These are phyloP conservation scores for Elongisporangium prolatum DNA, from an alignment of 352 stramenopile genomes.

Conservation along the genomic window DNA sequence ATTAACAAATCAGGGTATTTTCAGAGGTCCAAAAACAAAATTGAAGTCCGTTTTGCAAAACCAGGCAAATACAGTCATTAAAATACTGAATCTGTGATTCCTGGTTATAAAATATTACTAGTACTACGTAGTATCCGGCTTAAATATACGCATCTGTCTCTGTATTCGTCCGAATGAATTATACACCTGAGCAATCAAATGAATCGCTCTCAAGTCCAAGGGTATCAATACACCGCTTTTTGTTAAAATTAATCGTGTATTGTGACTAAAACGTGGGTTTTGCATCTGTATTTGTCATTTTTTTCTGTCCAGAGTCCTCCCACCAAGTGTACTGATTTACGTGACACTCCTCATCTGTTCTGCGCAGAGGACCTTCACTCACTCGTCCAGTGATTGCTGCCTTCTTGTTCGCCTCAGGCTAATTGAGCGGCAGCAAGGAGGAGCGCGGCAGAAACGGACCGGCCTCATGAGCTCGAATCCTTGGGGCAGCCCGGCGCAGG, in stretches of 20 bases:
- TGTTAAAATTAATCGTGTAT: no score
- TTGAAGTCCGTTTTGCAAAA: neutral
- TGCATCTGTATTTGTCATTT: neutral
- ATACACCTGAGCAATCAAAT: no score
- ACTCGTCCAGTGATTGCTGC: neutral
- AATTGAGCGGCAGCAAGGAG: neutral
- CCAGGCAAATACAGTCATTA: no score
- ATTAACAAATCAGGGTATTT: neutral
- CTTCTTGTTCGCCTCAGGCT: neutral
- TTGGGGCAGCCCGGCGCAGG: slow-evolving; percentile 21
- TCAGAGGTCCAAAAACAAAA: neutral
- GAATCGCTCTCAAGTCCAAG: no score
- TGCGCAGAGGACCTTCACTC: neutral
- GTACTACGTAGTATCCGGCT: no score
- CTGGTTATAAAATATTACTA: no score
- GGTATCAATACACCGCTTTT: no score
- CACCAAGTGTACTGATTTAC: neutral
- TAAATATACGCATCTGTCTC: no score
- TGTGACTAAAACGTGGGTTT: no score
- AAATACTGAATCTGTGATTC: no score
- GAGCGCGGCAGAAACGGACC: neutral
- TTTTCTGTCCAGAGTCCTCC: neutral
- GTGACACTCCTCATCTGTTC: neutral
- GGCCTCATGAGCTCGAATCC: slow-evolving; percentile 18
- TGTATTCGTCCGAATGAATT: no score